These are phyloP conservation scores for Dipteronia dyeriana DNA, from an alignment of 345 rosid species.

Conservation along the genomic window DNA sequence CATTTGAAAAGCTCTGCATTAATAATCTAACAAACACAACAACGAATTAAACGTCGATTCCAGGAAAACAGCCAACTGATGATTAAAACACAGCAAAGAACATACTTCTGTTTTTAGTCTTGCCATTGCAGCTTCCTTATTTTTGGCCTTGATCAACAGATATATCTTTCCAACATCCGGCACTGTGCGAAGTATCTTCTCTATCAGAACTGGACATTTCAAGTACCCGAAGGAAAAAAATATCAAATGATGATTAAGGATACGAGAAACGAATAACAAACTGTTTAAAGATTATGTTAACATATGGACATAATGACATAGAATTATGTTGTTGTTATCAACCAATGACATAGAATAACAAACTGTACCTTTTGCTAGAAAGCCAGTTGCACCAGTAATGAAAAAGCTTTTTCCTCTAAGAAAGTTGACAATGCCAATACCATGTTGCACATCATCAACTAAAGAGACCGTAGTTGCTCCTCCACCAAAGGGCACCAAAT, in stretches of 20 bases:
- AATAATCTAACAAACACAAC: constrained; percentile 50
- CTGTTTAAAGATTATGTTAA: too few species aligned
- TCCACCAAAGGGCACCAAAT: constrained; percentile 53
- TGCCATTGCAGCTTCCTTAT: constrained; percentile 70
- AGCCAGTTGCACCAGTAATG: constrained; percentile 93
- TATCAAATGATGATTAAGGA: not conserved
- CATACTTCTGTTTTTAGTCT: constrained; percentile 78
- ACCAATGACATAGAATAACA: not conserved
- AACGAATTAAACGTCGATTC: constrained; percentile 22
- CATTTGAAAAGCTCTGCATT: constrained; percentile 77
- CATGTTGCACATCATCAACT: constrained; percentile 57
- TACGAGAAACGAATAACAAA: not conserved
- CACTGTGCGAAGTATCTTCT: constrained; percentile 79
- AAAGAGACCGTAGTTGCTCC: constrained; percentile 30
- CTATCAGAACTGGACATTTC: constrained; percentile 61
- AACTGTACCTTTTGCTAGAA: constrained; percentile 74
- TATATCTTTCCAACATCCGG: constrained; percentile 91
- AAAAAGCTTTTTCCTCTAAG: constrained; percentile 71
- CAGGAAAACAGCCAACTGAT: not conserved
- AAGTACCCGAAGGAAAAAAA: not conserved
- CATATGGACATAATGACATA: too few species aligned
- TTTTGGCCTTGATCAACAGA: constrained; percentile 75
- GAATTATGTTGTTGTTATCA: too few species aligned
- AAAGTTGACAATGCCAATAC: constrained; percentile 85
- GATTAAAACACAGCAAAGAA: not conserved